Evolutionary conservation across 2,329 filamentous ascomycete genomes (phyloP), one percentile per base, ranked within the genome.

Genomic region (Ophiostoma perfectum): DNA sequence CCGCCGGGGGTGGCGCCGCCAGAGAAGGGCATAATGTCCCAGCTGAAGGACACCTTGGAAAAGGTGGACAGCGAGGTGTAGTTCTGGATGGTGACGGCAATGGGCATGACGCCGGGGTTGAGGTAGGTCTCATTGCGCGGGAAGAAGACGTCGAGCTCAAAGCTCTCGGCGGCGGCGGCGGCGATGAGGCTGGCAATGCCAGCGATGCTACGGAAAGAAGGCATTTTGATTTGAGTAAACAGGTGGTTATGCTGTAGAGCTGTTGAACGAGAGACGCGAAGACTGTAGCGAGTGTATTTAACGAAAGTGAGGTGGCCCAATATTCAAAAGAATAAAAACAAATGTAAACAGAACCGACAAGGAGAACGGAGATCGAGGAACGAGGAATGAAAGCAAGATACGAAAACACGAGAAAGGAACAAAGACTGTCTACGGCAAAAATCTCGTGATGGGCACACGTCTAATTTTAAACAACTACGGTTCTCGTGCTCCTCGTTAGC

Each of bases 71-170:
- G 66, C 27, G 14, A 38, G 8, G 42, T 49, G 18, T 60, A 55
- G 70, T 67, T 69, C 44, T 69, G 67, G 18, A 69, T 18, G 14
- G 49, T 44, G 11, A 70, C 36, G 47, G 66, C 70, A 12, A 70
- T 64, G 45, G 70, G 70, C 9, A 70, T 45, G n/a, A 69, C 45
- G 27, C 66, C 70, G 55, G 66, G 41, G 41, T 66, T 5, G 6
- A 39, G 16, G 70, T 70, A 70, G n/a, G 70, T 70, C 64, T 71
- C 68, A 44, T 71, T 71, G 66, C 68, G 70, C 60, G 70, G 70
- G 52, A 67, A 71, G 64, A 71, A n/a, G 39, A 70, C 39, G 52
- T 71, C 70, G 44, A 70, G 1, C 41, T 71, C 67, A 11, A 69
- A 39, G 41, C 12, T 49, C 39, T 18, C 36, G n/a, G 52, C 27